phyloP scores from a whole-genome alignment of 805 yeast species.

The Yarrowia bubula region DNA sequence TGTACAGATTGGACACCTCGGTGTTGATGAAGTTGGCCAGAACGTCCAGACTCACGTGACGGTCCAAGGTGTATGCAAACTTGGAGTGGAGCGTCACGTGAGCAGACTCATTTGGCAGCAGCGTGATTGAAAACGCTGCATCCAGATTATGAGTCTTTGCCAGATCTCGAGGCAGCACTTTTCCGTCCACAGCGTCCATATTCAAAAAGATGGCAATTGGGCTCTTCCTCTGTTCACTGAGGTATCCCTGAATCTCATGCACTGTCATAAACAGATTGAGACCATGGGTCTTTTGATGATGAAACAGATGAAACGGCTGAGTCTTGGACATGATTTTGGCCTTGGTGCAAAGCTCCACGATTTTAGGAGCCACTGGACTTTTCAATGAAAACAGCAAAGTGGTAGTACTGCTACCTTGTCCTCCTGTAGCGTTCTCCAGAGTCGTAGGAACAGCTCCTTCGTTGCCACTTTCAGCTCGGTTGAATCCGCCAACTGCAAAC shows the following conservation, averaged over 20 bases:
- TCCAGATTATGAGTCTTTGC: slow-evolving; percentile 41
- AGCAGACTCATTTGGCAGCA: slow-evolving; percentile 40
- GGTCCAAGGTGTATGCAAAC: slow-evolving; percentile 34
- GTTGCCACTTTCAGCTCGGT: neutral
- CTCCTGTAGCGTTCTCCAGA: neutral
- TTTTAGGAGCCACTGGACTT: slow-evolving; percentile 38
- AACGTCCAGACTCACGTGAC: slow-evolving; percentile 37
- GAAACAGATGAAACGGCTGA: slow-evolving; percentile 84
- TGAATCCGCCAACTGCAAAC: slow-evolving; percentile 28
- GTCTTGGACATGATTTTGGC: slow-evolving; percentile 72
- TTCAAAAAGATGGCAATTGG: slow-evolving; percentile 68
- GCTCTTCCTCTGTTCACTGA: slow-evolving; percentile 45
- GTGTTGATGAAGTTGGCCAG: slow-evolving; percentile 43
- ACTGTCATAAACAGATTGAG: slow-evolving; percentile 39
- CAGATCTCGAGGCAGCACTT: slow-evolving; percentile 38
- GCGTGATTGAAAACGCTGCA: slow-evolving; percentile 50
- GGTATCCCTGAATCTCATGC: slow-evolving; percentile 41
- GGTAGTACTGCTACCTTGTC: neutral
- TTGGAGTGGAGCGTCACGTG: slow-evolving; percentile 32
- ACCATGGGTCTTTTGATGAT: slow-evolving; percentile 30
- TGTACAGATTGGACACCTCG: slow-evolving; percentile 43
- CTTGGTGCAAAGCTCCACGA: slow-evolving; percentile 60
- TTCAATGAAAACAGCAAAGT: neutral
- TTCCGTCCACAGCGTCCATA: slow-evolving; percentile 38
- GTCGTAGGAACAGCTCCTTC: neutral